phyloP scores from a whole-genome alignment of 2,329 filamentous ascomycete species.

The Torrubiellomyces zombiae region DNA sequence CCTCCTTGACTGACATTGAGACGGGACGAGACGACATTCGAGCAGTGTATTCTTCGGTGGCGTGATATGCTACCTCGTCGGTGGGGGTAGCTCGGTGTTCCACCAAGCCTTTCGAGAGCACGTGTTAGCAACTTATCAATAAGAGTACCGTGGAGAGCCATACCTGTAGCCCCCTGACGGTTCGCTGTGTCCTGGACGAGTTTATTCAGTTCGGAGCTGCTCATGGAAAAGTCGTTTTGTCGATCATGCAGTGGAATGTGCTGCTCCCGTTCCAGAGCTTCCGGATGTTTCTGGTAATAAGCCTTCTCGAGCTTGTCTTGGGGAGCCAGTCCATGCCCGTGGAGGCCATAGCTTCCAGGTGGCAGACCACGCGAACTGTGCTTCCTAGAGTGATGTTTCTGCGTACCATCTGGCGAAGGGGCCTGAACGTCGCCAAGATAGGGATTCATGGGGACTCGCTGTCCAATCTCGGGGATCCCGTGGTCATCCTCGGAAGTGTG shows the following conservation, averaged over 20 bases:
- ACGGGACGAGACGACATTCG: constrained; percentile 48
- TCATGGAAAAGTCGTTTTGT: constrained; percentile 63
- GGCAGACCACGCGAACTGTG: constrained; percentile 56
- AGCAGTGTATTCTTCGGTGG: constrained; percentile 67
- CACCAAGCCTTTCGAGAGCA: constrained; percentile 52
- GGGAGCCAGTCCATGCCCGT: constrained; percentile 64
- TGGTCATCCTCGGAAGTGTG: constrained; percentile 53
- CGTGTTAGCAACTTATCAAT: constrained; percentile 8
- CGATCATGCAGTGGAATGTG: constrained; percentile 38
- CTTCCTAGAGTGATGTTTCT: constrained; percentile 49
- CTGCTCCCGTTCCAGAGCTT: constrained; percentile 59
- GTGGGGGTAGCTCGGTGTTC: constrained; percentile 60
- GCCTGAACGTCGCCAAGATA: constrained; percentile 92
- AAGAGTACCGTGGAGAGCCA: too few species aligned
- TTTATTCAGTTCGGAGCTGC: constrained; percentile 77
- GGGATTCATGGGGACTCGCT: constrained; percentile 84
- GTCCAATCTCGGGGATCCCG: constrained; percentile 82
- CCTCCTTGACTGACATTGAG: constrained; percentile 21
- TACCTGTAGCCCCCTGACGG: constrained; percentile 27
- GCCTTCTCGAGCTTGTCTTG: constrained; percentile 76
- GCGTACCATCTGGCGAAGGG: constrained; percentile 49
- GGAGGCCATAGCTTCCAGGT: constrained; percentile 82
- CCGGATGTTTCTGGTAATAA: constrained; percentile 86
- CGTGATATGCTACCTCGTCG: constrained; percentile 80
- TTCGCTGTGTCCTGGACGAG: constrained; percentile 60